These are phyloP conservation scores for Ophiobolus disseminans DNA, from an alignment of 2,329 filamentous ascomycete genomes.

Conservation along the genomic window DNA sequence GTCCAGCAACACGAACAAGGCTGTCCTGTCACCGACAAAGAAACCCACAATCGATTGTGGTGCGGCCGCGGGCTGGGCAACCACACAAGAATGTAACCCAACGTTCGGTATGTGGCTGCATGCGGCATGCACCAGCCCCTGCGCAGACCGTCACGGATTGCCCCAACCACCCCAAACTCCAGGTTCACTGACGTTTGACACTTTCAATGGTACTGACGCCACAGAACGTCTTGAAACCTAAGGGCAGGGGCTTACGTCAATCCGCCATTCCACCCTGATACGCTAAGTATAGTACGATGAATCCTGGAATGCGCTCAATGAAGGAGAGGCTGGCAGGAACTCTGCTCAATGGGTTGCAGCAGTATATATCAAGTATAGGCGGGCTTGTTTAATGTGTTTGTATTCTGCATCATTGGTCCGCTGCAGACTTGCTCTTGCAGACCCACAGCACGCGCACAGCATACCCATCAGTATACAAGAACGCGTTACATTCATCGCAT, in stretches of 20 bases:
- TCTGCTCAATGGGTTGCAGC: conserved; percentile 25
- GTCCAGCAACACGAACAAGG: conserved; percentile 7
- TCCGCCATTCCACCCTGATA: conserved; percentile 42
- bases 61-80: conserved; percentile 25
- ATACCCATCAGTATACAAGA: conserved; percentile 35
- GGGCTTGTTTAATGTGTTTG: conserved; percentile 46
- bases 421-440: conserved; percentile 34
- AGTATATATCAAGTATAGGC: conserved; percentile 44
- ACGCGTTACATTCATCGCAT: conserved; percentile 23
- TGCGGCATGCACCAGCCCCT: conserved; percentile 33
- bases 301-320: conserved; percentile 40
- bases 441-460: conserved; percentile 18
- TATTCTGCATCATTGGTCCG: conserved; percentile 39
- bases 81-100: conserved; percentile 22
- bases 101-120: conserved; percentile 29
- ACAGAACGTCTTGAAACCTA: conserved; percentile 33
- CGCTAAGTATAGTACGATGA: conserved; percentile 43
- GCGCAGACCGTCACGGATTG: conserved; percentile 27
- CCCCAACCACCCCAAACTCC: conserved; percentile 31
- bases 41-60: conserved; percentile 16
- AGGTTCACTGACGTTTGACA: conserved; percentile 22
- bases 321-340: conserved; percentile 45
- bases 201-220: conserved; percentile 22
- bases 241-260: conserved; percentile 38
- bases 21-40: conserved; percentile 10